Evolutionary conservation across 768 basidiomycete species (phyloP).

Genomic region (Leccinum subgranulosum): DNA sequence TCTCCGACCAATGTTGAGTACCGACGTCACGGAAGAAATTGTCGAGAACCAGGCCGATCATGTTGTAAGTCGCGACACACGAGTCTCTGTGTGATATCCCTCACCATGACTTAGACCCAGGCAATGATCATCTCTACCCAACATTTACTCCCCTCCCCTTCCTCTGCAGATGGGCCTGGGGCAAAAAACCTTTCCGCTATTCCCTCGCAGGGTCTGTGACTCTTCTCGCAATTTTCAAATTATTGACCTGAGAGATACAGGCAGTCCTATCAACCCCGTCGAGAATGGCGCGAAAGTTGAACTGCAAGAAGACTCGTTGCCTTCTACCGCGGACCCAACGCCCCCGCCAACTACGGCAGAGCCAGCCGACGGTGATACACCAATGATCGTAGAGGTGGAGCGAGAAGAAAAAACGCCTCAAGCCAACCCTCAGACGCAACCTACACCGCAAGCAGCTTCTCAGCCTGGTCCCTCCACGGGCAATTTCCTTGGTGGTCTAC

Average conservation of each 20-base stretch:
- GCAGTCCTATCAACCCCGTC: slow-evolving; percentile 17
- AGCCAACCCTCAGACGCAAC: slow-evolving; percentile 26
- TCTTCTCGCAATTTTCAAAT: neutral
- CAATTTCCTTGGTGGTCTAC: slow-evolving; percentile 41
- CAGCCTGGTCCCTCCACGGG: slow-evolving; percentile 25
- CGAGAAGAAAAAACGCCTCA: slow-evolving; percentile 35
- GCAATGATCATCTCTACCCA: slow-evolving; percentile 91
- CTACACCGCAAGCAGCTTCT: slow-evolving; percentile 11
- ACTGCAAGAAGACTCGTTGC: slow-evolving; percentile 34
- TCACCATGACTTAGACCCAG: slow-evolving; percentile 57
- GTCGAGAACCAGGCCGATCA: slow-evolving; percentile 52
- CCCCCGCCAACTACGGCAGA: slow-evolving; percentile 25
- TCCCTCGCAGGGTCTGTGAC: slow-evolving; percentile 25
- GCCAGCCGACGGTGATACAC: slow-evolving; percentile 26
- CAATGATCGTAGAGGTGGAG: slow-evolving; percentile 49
- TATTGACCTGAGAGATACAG: slow-evolving; percentile 11
- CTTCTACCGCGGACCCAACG: slow-evolving; percentile 32
- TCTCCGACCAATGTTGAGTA: slow-evolving; percentile 44
- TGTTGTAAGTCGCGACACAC: slow-evolving; percentile 38
- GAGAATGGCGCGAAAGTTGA: slow-evolving; percentile 31
- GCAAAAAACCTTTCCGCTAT: slow-evolving; percentile 20
- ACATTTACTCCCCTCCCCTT: slow-evolving; percentile 56
- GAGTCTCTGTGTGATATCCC: neutral
- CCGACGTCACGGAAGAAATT: slow-evolving; percentile 75
- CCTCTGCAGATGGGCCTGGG: slow-evolving; percentile 23